These are phyloP conservation scores for Geotrichum cucujoidarum DNA, from an alignment of 1,139 yeast genomes.

Conservation along the genomic window DNA sequence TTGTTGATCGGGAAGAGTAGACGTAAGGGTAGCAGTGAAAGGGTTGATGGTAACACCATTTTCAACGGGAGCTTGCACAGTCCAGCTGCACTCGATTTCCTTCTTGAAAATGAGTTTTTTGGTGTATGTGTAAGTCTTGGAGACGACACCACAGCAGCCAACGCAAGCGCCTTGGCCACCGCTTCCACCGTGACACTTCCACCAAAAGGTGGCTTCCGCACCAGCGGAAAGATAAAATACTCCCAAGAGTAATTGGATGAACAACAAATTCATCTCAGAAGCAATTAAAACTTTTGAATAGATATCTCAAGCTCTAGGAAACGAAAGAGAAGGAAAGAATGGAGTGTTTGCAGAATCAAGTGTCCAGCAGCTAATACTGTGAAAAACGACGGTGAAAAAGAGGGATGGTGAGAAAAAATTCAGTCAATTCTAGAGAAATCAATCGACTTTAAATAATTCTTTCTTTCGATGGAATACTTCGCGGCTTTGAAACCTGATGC, in stretches of 20 bases:
- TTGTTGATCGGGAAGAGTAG: constrained; percentile 26
- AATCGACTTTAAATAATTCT: no score
- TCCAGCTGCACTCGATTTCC: constrained; percentile 27
- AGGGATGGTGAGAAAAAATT: not conserved
- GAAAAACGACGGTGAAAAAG: not conserved
- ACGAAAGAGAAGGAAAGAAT: constrained; percentile 20
- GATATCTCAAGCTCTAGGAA: constrained; percentile 13
- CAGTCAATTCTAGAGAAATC: not conserved
- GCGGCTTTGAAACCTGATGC: no score
- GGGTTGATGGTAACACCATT: constrained; percentile 26
- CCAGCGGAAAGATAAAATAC: constrained; percentile 18
- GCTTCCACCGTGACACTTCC: constrained; percentile 23
- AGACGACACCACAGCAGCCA: constrained; percentile 31
- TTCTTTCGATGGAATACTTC: no score
- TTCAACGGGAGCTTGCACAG: constrained; percentile 29
- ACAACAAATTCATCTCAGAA: constrained; percentile 9
- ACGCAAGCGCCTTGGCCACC: constrained; percentile 26
- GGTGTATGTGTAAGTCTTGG: constrained; percentile 24
- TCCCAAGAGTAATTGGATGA: constrained; percentile 15
- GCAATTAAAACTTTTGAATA: not conserved
- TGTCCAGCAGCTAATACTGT: not conserved
- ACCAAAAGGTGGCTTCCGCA: constrained; percentile 26
- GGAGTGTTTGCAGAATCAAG: not conserved
- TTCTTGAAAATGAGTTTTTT: constrained; percentile 22
- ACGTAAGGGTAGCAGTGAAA: constrained; percentile 29